Evolutionary conservation across 2,329 filamentous ascomycete genomes (phyloP), one percentile per base, ranked within the genome.

Genomic region (Ceratocystis lukuohia): DNA sequence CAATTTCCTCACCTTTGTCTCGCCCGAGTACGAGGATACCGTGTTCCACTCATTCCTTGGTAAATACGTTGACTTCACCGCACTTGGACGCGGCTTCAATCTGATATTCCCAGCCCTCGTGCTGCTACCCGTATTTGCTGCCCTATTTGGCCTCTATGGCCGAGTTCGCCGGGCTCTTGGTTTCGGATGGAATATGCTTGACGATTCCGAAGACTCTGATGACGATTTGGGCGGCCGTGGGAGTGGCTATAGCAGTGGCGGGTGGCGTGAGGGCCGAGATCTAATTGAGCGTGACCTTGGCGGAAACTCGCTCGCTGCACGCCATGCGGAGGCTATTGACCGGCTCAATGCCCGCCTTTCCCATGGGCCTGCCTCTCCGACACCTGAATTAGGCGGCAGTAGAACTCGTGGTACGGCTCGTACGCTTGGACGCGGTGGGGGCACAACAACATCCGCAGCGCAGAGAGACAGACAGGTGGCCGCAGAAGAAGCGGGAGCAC

Each of bases 1-100:
- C 82, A 99, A 99, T 76, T 99, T 97, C 73, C 82, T 96, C 74
- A 96, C 93, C 0, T 93, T 97, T 74, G 77, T 96, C 25, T 88
- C 89, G 0, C 80, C 79, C 6, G 79, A 80, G 12, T 93, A 91
- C 73, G 77, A 81, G 67, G 82, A 86, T 71, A 96, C 92, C 0
- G 85, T 86, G 0, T 99, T 97, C 75, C 96, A 93, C 77, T 76
- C 83, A 53, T 96, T 99, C 72, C 82, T 99, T 0, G 94, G 94
- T 5, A 78, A 84, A 56, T 82, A 91, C 10, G 91, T 99, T 74
- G 85, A 93, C 72, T 80, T 96, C 17, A 96, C 91, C 0, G 84
- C 87, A 0, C 78, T 96, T 1, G 91, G 92, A 3, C 83, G 84
- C 57, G 89, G 89, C 73, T 96, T 97, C 73, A 90, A 94, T 70